Percentiles rank a stretch among this genome's conserved stretches.
phyloP scores from a whole-genome alignment of 2,329 filamentous ascomycete species.

The Ilyonectria robusta region DNA sequence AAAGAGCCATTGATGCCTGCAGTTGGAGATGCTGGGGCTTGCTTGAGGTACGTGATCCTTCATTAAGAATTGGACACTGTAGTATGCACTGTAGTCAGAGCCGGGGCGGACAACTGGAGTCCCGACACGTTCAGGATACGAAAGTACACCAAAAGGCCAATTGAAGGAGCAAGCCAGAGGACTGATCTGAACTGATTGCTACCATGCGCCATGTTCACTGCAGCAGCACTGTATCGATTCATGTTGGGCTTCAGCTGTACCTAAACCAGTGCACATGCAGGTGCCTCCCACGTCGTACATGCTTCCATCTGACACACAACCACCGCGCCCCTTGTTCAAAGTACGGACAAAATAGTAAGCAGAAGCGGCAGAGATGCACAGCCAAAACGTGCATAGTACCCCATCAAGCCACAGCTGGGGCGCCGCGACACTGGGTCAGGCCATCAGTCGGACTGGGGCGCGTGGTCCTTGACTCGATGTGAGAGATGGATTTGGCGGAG shows the following conservation, averaged over 20 bases:
- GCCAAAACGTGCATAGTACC: not conserved
- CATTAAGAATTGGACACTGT: not conserved
- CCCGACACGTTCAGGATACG: not conserved
- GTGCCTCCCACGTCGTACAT: not conserved
- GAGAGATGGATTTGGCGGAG: conserved; percentile 8
- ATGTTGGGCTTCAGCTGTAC: not conserved
- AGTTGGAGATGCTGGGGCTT: conserved; percentile 3
- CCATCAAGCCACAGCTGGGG: conserved; percentile 15
- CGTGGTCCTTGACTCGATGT: conserved; percentile 19
- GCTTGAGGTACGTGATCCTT: conserved; percentile 17
- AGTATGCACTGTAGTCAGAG: not conserved
- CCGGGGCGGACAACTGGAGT: conserved; percentile 15
- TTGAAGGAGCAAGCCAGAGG: not conserved
- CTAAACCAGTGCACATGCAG: conserved; percentile 15
- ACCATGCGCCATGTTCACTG: not conserved
- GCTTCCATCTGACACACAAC: conserved; percentile 7
- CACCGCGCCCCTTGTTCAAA: conserved; percentile 7
- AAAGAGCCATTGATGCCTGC: conserved; percentile 11
- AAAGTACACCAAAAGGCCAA: not conserved
- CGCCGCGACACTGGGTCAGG: conserved; percentile 22
- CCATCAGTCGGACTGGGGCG: conserved; percentile 13
- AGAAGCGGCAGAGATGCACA: conserved; percentile 1
- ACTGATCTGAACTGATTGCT: not conserved
- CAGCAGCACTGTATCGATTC: conserved; percentile 8
- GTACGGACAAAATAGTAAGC: not conserved